phyloP scores from a whole-genome alignment of 192 early-diverging fungal genomes.

The Chytriomyces sp. region DNA sequence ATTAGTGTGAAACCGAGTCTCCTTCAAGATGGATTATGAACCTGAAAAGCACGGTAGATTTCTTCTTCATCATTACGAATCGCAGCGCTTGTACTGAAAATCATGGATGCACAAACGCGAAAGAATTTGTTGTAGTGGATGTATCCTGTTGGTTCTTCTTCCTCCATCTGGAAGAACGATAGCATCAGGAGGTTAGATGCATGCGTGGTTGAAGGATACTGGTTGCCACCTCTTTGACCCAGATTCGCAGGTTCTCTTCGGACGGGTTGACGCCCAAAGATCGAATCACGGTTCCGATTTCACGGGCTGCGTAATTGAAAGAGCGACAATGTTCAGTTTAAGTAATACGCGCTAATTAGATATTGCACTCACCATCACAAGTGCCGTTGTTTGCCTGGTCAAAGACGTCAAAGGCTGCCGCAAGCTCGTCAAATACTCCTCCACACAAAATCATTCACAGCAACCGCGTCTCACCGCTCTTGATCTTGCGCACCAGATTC shows the following conservation, averaged over 20 bases:
- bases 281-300: constrained; percentile 59
- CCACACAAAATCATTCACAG: not conserved
- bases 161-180: constrained; percentile 51
- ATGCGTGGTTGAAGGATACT: too few relatives aligned
- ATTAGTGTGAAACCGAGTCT: not conserved
- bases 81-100: constrained; percentile 35
- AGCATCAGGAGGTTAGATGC: not conserved
- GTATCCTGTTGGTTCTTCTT: constrained; percentile 56
- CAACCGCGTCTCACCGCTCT: not conserved
- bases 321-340: not conserved
- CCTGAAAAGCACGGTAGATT: constrained; percentile 56
- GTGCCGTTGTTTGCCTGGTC: constrained; percentile 56
- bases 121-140: constrained; percentile 47
- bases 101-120: constrained; percentile 31
- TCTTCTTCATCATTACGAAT: constrained; percentile 54
- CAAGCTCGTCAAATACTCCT: too few relatives aligned
- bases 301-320: constrained; percentile 37
- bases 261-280: constrained; percentile 55
- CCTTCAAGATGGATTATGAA: not conserved
- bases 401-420: constrained; percentile 53
- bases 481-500: constrained; percentile 21
- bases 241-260: constrained; percentile 52
- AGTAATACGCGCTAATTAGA: not conserved
- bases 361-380: constrained; percentile 42
- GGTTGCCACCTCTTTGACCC: constrained; percentile 51